phyloP scores from a whole-genome alignment of 179 eudicot species.

The Pouteria campechiana region DNA sequence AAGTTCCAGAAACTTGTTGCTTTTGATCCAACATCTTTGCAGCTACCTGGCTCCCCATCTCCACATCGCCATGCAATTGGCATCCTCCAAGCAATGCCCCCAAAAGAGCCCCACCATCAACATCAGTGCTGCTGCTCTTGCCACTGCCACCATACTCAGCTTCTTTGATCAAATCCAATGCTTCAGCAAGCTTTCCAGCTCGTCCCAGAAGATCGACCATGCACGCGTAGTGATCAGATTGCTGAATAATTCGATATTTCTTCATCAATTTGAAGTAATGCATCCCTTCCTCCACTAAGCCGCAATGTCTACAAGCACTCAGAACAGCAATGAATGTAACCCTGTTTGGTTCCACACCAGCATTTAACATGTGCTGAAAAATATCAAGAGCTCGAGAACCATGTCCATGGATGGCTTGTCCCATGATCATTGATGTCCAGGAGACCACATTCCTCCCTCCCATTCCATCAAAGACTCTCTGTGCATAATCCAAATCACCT shows the following conservation, averaged over 20 bases:
- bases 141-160: too few species aligned
- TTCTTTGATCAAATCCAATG: constrained; percentile 13
- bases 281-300: constrained; percentile 38
- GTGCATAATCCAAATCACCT: constrained; percentile 23
- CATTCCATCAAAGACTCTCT: constrained; percentile 25
- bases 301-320: constrained; percentile 39
- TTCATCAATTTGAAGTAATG: constrained; percentile 27
- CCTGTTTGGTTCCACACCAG: constrained; percentile 27
- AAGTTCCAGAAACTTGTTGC: constrained; percentile 7
- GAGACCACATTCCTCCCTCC: constrained; percentile 24
- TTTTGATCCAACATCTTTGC: constrained; percentile 6
- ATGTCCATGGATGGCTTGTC: constrained; percentile 30
- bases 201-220: constrained; percentile 45
- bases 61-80: constrained; percentile 18
- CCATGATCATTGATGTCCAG: constrained; percentile 44
- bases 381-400: constrained; percentile 22
- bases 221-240: constrained; percentile 44
- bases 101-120: constrained; percentile 4
- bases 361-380: constrained; percentile 27
- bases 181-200: constrained; percentile 31
- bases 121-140: too few species aligned
- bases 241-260: constrained; percentile 19
- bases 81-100: constrained; percentile 20
- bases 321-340: constrained; percentile 41
- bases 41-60: constrained; percentile 14